A percentile compares a stretch with the other conserved stretches of the same genome.
Conservation (phyloP, 495 filamentous ascomycete genomes). For the Daldinia childiae region DNA sequence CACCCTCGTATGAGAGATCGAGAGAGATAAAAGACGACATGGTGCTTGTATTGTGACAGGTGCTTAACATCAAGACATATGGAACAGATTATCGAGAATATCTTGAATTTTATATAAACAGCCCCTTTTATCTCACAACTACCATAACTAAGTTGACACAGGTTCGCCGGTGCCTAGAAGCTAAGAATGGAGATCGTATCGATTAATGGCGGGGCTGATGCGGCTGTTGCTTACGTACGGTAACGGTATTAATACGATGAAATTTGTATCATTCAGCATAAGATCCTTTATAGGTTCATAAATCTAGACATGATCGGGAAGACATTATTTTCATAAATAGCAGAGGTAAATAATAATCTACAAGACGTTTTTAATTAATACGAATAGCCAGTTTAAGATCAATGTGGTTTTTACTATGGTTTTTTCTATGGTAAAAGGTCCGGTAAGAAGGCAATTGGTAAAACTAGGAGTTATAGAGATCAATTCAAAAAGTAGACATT, state of each 20-base stretch:
- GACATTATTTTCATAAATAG: no score
- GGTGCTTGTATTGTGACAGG: neutral
- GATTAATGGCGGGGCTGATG: neutral
- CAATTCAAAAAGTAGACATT: no score
- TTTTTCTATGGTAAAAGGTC: no score
- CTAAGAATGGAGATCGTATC: neutral
- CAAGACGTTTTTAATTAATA: no score
- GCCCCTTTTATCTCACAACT: neutral
- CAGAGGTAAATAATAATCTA: no score
- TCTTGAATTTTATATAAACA: neutral
- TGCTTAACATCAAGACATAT: neutral
- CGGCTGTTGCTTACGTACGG: neutral
- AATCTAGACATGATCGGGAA: no score
- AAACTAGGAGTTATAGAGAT: no score
- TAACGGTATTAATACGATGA: neutral
- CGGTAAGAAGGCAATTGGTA: no score
- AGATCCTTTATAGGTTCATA: no score
- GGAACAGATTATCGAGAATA: neutral
- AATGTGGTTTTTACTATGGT: no score
- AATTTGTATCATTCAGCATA: neutral
- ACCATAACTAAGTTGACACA: neutral
- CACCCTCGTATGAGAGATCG: neutral
- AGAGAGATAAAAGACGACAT: constrained; percentile 3
- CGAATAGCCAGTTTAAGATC: no score
- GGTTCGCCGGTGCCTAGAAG: neutral